Evolutionary conservation across 345 rosid genomes (phyloP), one percentile per base, ranked within the genome.

Genomic region (Nephelium lappaceum): DNA sequence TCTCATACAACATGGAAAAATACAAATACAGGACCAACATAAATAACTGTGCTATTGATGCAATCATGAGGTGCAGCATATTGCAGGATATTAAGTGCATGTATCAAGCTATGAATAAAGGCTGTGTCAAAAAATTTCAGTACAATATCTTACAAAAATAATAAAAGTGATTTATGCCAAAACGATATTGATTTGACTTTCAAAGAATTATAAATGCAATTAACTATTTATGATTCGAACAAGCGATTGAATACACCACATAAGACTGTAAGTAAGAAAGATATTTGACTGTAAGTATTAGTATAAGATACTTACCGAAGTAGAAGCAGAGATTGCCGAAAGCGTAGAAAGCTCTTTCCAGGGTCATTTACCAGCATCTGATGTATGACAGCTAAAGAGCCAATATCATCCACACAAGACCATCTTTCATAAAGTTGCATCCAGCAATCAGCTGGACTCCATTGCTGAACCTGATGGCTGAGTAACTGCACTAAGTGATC

Each of bases 351-450:
- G 87, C 93, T 88, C 72, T 89, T 95, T 76, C 81, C 83, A 1
- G 97, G 97, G 78, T 93, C 98, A 79, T 86, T 87, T 68, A 49
- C 85, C 67, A 95, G 92, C 98, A 95, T 95, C 84, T 89, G 95
- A 80, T 92, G 92, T 80, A 91, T 87, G 85, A 90, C 94, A 75
- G 98, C 93, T 79, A 95, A 85, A 25, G 97, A 93, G 38, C 94
- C 99, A 67, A 93, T 84, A 82, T 95, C 99, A 87, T 95, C 99
- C 6, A 93, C 97, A n/a, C 87, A 88, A 72, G 97, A 92, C 99
- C 99, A 95, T 79, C 90, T 81, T 18, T 92, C 97, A 67, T 91
- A 92, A 77, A 95, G 95, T 78, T 85, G 90, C 87, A 93, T 85
- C 98, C 99, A 95, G 81, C 95, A 93, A 74, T 92, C 96, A 16